A percentile compares a stretch with the other conserved stretches of the same genome.
Evolutionary conservation across 1,139 yeast species (phyloP).

Genomic region (Starmera stellimalicola): DNA sequence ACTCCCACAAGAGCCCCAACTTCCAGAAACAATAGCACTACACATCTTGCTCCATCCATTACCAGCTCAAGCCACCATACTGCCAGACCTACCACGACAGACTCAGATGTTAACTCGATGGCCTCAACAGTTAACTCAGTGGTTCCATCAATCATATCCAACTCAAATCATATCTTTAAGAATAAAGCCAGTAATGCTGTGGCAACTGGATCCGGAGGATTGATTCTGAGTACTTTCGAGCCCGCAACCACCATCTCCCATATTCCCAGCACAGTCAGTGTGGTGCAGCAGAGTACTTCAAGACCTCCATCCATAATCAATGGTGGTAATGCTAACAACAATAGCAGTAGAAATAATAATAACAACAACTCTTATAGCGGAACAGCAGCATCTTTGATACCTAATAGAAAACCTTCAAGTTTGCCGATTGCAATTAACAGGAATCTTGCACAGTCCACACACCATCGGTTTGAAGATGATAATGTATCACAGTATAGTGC

Average conservation of each 20-base stretch:
- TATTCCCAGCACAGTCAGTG: conserved; percentile 11
- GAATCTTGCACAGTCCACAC: conserved; percentile 7
- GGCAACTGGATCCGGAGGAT: conserved; percentile 12
- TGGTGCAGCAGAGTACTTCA: conserved; percentile 10
- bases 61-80: neutral
- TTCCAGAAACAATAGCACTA: neutral
- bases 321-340: conserved; percentile 4
- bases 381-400: conserved; percentile 5
- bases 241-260: conserved; percentile 11
- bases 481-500: conserved; percentile 20
- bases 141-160: conserved; percentile 1
- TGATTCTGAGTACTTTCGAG: conserved; percentile 14
- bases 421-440: conserved; percentile 14
- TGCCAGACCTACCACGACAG: conserved; percentile 2
- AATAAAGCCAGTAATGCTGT: conserved; percentile 6
- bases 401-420: conserved; percentile 8
- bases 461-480: conserved; percentile 18
- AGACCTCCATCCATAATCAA: conserved; percentile 14
- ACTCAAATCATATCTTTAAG: neutral
- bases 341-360: too few species aligned
- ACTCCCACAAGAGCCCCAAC: conserved; percentile 1
- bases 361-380: too few species aligned
- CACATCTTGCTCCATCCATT: too few species aligned
- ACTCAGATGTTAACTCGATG: conserved; percentile 6
- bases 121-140: conserved; percentile 2